These are phyloP conservation scores for Wilhelminamyces savonicus DNA, from an alignment of 805 yeast genomes.

Conservation along the genomic window DNA sequence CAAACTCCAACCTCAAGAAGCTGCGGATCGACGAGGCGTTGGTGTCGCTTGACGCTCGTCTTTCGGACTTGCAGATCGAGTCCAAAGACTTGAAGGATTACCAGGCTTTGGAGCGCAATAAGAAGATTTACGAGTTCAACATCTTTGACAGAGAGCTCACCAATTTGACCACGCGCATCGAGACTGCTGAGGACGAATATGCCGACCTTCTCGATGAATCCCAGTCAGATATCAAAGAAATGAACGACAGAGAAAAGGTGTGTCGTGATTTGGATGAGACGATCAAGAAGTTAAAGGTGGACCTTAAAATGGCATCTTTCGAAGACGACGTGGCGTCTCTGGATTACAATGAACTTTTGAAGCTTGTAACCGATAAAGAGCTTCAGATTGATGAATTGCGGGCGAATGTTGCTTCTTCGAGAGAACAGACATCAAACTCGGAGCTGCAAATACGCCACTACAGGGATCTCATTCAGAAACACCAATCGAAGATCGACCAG, in stretches of 20 bases:
- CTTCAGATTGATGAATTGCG: conserved; percentile 40
- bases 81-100: conserved; percentile 65
- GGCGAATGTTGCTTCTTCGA: conserved; percentile 22
- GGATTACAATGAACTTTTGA: conserved; percentile 44
- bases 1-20: conserved; percentile 60
- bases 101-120: conserved; percentile 59
- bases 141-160: conserved; percentile 71
- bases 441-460: conserved; percentile 13
- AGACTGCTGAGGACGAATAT: conserved; percentile 53
- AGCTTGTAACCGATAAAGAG: conserved; percentile 43
- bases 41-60: conserved; percentile 59
- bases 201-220: conserved; percentile 45
- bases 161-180: conserved; percentile 55
- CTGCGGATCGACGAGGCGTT: conserved; percentile 71
- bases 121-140: conserved; percentile 68
- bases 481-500: conserved; percentile 29
- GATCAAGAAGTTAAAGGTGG: conserved; percentile 41
- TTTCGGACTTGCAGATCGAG: conserved; percentile 76
- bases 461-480: conserved; percentile 23
- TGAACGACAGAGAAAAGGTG: conserved; percentile 55
- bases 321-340: conserved; percentile 51
- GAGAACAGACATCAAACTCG: conserved; percentile 20
- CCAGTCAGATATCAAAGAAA: conserved; percentile 44
- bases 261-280: conserved; percentile 40
- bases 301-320: conserved; percentile 44